phyloP scores from a whole-genome alignment of 2,329 filamentous ascomycete genomes.

The Aspergillus costaricaensis region DNA sequence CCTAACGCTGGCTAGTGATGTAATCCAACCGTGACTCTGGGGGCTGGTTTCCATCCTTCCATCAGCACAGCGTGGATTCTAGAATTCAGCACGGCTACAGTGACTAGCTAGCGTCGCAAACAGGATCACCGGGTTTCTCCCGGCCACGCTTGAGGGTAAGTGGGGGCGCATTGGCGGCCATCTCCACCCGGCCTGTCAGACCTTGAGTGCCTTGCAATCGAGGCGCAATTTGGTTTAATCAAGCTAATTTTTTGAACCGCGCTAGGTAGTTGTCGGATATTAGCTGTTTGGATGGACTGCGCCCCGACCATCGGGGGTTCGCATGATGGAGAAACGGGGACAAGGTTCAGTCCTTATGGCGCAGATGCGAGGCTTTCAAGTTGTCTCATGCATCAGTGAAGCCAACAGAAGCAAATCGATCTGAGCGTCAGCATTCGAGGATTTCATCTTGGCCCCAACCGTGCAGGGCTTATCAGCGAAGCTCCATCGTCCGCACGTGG shows the following conservation, averaged over 20 bases:
- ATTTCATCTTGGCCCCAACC: neutral
- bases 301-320: neutral
- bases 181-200: constrained; percentile 4
- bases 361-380: neutral
- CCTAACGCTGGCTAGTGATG: constrained; percentile 6
- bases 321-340: neutral
- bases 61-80: neutral
- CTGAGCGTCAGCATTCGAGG: neutral
- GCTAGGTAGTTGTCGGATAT: constrained; percentile 1
- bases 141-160: neutral
- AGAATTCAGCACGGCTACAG: neutral
- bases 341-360: neutral
- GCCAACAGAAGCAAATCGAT: neutral
- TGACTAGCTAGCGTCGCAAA: neutral
- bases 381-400: neutral
- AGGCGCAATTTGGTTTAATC: neutral
- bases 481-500: neutral
- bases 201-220: neutral
- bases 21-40: constrained; percentile 4
- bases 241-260: neutral
- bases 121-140: neutral
- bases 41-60: neutral
- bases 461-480: constrained; percentile 1
- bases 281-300: neutral
- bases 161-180: constrained; percentile 6